Percentiles rank a stretch among this genome's conserved stretches.
Conservation (phyloP, 495 filamentous ascomycete species). For the Chaetomium cochliodes region DNA sequence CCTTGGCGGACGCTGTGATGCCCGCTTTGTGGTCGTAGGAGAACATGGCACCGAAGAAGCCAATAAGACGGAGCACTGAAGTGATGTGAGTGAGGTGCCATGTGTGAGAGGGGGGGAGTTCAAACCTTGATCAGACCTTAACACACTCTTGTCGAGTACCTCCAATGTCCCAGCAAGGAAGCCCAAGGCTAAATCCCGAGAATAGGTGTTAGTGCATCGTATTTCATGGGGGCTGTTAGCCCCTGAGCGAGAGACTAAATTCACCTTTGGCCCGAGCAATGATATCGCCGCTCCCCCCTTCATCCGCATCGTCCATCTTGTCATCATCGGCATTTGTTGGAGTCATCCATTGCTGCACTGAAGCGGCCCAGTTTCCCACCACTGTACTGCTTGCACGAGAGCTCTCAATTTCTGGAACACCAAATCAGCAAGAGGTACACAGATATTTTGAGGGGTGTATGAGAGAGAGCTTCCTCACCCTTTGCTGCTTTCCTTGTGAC, state of each 20-base stretch:
- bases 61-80: slow-evolving; percentile 41
- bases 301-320: slow-evolving; percentile 36
- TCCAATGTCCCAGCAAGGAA: slow-evolving; percentile 49
- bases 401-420: slow-evolving; percentile 40
- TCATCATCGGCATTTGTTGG: slow-evolving; percentile 28
- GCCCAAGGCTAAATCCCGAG: slow-evolving; percentile 35
- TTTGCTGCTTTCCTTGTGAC: slow-evolving; percentile 44
- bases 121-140: slow-evolving; percentile 44
- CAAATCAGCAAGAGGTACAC: background rate
- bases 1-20: slow-evolving; percentile 48
- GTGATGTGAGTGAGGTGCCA: background rate
- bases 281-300: slow-evolving; percentile 41
- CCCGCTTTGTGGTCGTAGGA: slow-evolving; percentile 52
- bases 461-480: slow-evolving; percentile 26
- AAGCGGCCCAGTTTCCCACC: slow-evolving; percentile 50
- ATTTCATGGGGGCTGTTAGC: background rate
- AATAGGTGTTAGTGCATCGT: slow-evolving; percentile 13
- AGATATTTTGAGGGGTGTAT: background rate
- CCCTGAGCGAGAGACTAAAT: background rate
- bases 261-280: slow-evolving; percentile 43
- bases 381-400: slow-evolving; percentile 42
- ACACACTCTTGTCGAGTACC: slow-evolving; percentile 37
- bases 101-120: too few species aligned
- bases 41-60: slow-evolving; percentile 52
- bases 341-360: slow-evolving; percentile 50